Evolutionary conservation across 2,329 filamentous ascomycete species (phyloP).

Genomic region (Beauveria sp.): DNA sequence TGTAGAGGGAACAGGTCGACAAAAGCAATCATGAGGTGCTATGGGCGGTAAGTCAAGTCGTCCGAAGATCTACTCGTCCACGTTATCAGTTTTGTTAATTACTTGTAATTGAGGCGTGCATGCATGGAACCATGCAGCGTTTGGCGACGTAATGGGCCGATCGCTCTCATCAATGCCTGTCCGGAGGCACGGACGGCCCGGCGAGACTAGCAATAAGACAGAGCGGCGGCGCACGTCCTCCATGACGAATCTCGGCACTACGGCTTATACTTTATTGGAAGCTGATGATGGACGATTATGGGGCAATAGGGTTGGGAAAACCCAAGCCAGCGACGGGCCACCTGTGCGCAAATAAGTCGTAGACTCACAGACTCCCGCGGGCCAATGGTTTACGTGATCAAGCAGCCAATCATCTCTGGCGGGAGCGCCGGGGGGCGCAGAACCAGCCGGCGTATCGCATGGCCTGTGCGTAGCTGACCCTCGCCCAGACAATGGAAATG

Average conservation of each 20-base stretch:
- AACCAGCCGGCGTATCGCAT: neutral
- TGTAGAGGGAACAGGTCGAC: neutral
- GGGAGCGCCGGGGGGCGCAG: neutral
- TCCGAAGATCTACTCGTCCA: neutral
- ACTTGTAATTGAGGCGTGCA: neutral
- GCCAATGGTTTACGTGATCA: neutral
- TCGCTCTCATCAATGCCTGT: neutral
- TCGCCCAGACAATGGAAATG: slow-evolving; percentile 3
- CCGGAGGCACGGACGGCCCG: slow-evolving; percentile 1
- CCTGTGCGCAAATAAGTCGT: neutral
- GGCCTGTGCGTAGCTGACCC: slow-evolving; percentile 2
- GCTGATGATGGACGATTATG: neutral
- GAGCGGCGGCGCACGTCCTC: slow-evolving; percentile 3
- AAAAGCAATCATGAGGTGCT: neutral
- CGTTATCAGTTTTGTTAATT: neutral
- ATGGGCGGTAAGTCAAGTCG: neutral
- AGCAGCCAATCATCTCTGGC: slow-evolving; percentile 3
- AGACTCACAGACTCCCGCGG: slow-evolving; percentile 1
- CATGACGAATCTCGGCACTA: slow-evolving; percentile 8
- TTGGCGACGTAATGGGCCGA: neutral
- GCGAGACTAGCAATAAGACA: neutral
- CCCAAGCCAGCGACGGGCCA: neutral
- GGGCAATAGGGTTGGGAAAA: neutral
- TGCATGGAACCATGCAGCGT: neutral
- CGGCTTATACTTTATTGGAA: slow-evolving; percentile 3